These are phyloP conservation scores for Themeda triandra DNA, from an alignment of 176 grass and related monocot species.

Conservation along the genomic window DNA sequence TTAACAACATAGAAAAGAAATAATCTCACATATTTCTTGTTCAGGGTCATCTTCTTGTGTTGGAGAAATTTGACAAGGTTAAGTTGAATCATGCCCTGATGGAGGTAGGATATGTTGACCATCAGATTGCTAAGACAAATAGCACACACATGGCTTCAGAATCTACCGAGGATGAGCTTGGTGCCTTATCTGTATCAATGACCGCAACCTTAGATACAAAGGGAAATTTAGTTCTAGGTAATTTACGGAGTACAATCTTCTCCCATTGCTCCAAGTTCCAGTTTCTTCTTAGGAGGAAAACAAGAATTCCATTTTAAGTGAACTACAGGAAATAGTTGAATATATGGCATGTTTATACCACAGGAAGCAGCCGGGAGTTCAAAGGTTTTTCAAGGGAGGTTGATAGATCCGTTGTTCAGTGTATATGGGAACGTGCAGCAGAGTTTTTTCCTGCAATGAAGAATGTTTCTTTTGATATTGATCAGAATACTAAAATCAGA, in stretches of 20 bases:
- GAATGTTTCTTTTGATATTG: constrained; percentile 53
- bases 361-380: constrained; percentile 93
- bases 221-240: constrained; percentile 83
- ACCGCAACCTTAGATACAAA: constrained; percentile 68
- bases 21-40: constrained; percentile 18
- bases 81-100: constrained; percentile 90
- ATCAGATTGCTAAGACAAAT: constrained; percentile 54
- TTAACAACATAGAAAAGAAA: background rate
- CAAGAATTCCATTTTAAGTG: background rate
- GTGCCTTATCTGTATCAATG: constrained; percentile 79
- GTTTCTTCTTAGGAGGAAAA: background rate
- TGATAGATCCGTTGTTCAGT: constrained; percentile 67
- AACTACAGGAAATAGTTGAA: background rate
- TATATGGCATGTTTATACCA: constrained; percentile 5
- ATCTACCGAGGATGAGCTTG: constrained; percentile 40
- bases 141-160: constrained; percentile 19
- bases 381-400: constrained; percentile 82
- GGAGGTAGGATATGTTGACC: constrained; percentile 86
- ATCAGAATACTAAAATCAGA: constrained; percentile 58
- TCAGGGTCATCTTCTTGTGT: constrained; percentile 90
- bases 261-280: constrained; percentile 23
- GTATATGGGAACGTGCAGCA: constrained; percentile 79
- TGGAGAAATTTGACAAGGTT: constrained; percentile 73
- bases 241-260: constrained; percentile 15
- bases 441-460: constrained; percentile 83